phyloP scores from a whole-genome alignment of 2,329 filamentous ascomycete species.

The Cryphonectria radicalis region DNA sequence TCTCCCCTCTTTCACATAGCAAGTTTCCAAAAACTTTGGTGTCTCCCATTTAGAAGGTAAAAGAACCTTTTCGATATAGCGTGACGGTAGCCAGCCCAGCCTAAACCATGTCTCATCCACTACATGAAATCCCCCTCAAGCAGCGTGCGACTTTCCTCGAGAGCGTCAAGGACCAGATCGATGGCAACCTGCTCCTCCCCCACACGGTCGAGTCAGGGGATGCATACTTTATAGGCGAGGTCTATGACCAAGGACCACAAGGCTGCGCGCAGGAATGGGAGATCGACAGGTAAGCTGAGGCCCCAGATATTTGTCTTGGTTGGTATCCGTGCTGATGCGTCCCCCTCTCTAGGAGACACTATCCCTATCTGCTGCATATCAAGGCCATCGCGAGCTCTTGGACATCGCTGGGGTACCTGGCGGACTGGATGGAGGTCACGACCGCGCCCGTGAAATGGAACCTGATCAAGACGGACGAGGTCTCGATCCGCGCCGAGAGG shows the following conservation, averaged over 20 bases:
- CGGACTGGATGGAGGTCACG: conserved; percentile 9
- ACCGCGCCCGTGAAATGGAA: conserved; percentile 1
- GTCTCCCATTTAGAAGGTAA: neutral
- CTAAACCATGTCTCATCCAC: neutral
- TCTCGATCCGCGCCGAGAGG: neutral
- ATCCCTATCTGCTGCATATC: neutral
- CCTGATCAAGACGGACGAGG: neutral
- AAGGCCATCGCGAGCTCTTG: neutral
- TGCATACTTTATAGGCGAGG: neutral
- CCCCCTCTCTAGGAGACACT: neutral
- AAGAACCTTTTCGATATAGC: too few species aligned
- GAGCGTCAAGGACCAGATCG: neutral
- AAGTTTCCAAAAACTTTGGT: neutral
- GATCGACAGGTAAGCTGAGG: neutral
- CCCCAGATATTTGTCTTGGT: neutral
- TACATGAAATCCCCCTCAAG: neutral
- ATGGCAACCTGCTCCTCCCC: neutral
- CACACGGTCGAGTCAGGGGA: neutral
- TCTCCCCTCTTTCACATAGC: neutral
- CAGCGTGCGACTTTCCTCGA: neutral
- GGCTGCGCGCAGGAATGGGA: neutral
- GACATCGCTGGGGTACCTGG: neutral
- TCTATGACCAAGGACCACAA: neutral
- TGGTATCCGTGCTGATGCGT: neutral
- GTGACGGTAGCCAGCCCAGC: neutral